Base-by-base conservation (phyloP, 768 basidiomycete species). In the Boletellus ananas region DNA sequence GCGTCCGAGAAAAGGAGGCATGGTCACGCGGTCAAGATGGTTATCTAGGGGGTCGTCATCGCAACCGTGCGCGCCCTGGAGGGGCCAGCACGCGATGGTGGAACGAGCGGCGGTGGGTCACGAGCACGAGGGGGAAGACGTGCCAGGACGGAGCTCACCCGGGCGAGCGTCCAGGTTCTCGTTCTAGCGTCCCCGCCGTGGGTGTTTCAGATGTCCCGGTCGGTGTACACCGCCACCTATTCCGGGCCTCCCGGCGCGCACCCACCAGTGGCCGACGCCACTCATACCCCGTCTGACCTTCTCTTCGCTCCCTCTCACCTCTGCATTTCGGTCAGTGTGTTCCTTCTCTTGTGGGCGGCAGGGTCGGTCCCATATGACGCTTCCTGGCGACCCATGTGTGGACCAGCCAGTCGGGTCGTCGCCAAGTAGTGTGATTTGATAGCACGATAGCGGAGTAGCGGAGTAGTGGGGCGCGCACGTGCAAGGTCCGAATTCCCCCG, bases 41-140 rank as follows among this genome's bases (percentile, higher is more conserved):
- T 48, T 44, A 42, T 68, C 65, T 47, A 25, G 64, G 65, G 29
- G 29, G 29, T 59, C 64, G 63, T 50, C 65, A 66, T 67, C 65
- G 56, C 53, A 45, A 66, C 65, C 33, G 41, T 13, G 5, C 25
- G 34, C 17, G 23, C 31, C 31, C 39, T 43, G 29, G 29, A 29
- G 4, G 23, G 23, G 23, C 23, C 23, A 25, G 7, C 23, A 25
- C 23, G 23, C 23, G 23, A 25, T 25, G 23, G 23, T 25, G 23
- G 23, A 25, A 25, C 23, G 23, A 25, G 23, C 23, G 23, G 23
- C 23, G 23, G 23, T 25, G 23, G 23, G 23, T 25, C 23, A 25
- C 23, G 23, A 25, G 23, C 23, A 5, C 4, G 23, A 4, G 23
- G 23, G 5, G 23, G 23, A 25, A 25, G 23, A 25, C 23, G 23